phyloP scores from a whole-genome alignment of 129 eudicot genomes.

The Helianthus tuberosus region DNA sequence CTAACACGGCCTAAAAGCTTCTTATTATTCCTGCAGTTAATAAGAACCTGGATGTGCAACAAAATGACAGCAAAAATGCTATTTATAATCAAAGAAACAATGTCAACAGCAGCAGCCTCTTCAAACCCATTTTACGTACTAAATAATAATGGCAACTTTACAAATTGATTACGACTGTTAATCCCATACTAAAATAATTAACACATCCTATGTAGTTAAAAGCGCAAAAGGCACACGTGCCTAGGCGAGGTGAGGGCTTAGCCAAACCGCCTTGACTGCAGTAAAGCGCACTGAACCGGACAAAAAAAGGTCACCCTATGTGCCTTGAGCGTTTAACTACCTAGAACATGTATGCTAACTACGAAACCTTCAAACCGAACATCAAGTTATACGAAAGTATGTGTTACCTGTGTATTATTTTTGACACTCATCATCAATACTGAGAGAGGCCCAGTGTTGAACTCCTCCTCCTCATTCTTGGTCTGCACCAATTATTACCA shows the following conservation, averaged over 20 bases:
- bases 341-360: no score
- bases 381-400: not conserved
- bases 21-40: conserved; percentile 87
- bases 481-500: conserved; percentile 34
- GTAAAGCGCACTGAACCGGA: not conserved
- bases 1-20: conserved; percentile 94
- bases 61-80: conserved; percentile 1
- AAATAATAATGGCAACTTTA: not conserved
- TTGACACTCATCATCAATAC: conserved; percentile 95
- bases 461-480: conserved; percentile 94
- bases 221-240: no score
- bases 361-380: not conserved
- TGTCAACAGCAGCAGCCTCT: not conserved
- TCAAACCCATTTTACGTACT: not conserved
- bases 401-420: conserved; percentile 83
- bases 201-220: no score
- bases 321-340: no score
- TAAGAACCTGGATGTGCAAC: conserved; percentile 55
- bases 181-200: not conserved
- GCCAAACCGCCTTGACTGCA: not conserved
- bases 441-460: conserved; percentile 92
- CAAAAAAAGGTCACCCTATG: no score
- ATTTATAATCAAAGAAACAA: not conserved
- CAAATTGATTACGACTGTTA: not conserved
- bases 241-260: no score